These are phyloP conservation scores for Choiromyces venosus DNA, from an alignment of 495 filamentous ascomycete species.

Conservation along the genomic window DNA sequence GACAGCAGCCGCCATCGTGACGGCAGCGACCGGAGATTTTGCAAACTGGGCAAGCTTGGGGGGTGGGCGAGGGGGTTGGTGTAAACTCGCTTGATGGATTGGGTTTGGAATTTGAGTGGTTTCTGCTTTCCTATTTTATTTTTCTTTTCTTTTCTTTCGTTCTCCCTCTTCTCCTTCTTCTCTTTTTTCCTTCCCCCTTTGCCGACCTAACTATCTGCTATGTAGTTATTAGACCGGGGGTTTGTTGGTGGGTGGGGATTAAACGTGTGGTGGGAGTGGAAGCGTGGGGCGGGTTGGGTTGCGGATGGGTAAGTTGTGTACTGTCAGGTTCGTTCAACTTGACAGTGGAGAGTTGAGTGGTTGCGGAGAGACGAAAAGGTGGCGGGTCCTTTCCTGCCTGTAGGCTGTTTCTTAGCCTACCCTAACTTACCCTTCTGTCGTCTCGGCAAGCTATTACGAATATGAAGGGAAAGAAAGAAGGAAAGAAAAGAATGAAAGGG, in stretches of 20 bases:
- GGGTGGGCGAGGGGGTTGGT: slow-evolving; percentile 13
- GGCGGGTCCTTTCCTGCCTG: slow-evolving; percentile 2
- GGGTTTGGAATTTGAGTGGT: slow-evolving; percentile 10
- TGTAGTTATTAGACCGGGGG: neutral
- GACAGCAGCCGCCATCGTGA: slow-evolving; percentile 32
- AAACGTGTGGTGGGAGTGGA: neutral
- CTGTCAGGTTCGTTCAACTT: neutral
- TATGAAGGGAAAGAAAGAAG: neutral
- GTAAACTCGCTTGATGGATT: neutral
- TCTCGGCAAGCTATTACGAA: neutral
- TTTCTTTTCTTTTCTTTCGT: neutral
- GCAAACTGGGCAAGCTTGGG: slow-evolving; percentile 10
- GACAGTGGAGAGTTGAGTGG: neutral
- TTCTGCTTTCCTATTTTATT: slow-evolving; percentile 3
- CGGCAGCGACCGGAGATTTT: slow-evolving; percentile 26
- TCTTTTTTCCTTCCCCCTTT: neutral
- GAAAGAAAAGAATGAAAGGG: neutral
- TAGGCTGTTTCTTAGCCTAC: neutral
- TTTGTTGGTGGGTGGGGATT: neutral
- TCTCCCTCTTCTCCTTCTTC: neutral
- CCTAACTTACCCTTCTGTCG: neutral
- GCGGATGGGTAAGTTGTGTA: neutral
- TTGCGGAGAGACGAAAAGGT: neutral
- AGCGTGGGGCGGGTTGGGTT: slow-evolving; percentile 1
- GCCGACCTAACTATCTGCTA: neutral